Evolutionary conservation across 2,329 filamentous ascomycete species (phyloP).

Genomic region (Purpureocillium takamizusanense): DNA sequence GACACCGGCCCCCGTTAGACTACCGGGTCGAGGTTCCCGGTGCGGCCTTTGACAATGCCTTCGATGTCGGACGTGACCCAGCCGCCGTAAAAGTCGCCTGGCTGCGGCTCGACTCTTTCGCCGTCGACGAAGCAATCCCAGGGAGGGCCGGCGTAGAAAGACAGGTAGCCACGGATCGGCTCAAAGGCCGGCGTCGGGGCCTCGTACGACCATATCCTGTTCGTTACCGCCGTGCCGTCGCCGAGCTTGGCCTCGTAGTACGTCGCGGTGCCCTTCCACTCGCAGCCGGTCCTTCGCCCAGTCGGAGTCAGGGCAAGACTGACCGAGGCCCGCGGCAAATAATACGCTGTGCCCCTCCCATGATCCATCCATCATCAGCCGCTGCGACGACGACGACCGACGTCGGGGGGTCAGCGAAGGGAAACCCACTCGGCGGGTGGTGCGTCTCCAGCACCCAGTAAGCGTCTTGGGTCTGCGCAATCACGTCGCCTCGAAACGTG

Average conservation of each 20-base stretch:
- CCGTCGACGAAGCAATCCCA: slow-evolving; percentile 56
- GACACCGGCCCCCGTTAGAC: slow-evolving; percentile 9
- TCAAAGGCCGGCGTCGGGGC: slow-evolving; percentile 41
- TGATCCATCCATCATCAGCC: too few species aligned
- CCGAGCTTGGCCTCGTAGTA: slow-evolving; percentile 43
- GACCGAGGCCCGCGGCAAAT: slow-evolving; percentile 43
- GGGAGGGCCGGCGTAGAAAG: slow-evolving; percentile 47
- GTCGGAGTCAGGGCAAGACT: slow-evolving; percentile 37
- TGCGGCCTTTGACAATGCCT: slow-evolving; percentile 35
- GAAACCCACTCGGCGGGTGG: slow-evolving; percentile 46
- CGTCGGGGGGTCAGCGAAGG: too few species aligned
- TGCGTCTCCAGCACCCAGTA: slow-evolving; percentile 56
- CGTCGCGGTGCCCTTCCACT: slow-evolving; percentile 53
- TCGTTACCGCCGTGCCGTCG: slow-evolving; percentile 29
- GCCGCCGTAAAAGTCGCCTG: slow-evolving; percentile 55
- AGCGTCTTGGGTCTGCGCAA: slow-evolving; percentile 49
- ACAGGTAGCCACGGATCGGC: slow-evolving; percentile 44
- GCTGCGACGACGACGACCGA: too few species aligned
- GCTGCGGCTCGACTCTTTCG: slow-evolving; percentile 49
- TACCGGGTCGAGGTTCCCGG: slow-evolving; percentile 29
- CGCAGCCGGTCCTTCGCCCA: slow-evolving; percentile 38
- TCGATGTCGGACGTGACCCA: slow-evolving; percentile 55
- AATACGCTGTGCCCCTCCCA: slow-evolving; percentile 49
- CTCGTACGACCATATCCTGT: slow-evolving; percentile 52
- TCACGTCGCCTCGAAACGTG: slow-evolving; percentile 42